Evolutionary conservation across 148 eudicot genomes (phyloP).

Genomic region (Selenicereus undatus): DNA sequence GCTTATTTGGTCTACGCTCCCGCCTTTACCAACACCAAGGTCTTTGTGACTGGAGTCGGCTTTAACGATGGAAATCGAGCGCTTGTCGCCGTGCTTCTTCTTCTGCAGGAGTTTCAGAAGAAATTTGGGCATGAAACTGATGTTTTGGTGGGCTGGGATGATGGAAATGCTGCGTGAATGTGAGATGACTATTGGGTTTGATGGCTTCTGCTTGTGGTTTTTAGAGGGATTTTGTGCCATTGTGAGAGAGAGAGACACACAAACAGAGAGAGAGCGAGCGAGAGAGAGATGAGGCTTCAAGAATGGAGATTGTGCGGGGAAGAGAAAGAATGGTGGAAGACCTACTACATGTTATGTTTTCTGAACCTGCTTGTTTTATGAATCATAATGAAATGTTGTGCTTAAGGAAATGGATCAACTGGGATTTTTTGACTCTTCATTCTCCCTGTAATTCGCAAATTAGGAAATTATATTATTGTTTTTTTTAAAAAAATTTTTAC

Average conservation of each 20-base stretch:
- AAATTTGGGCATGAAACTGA: slow-evolving; percentile 34
- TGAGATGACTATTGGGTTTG: neutral
- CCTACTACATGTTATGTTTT: neutral
- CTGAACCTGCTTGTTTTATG: neutral
- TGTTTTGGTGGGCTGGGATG: slow-evolving; percentile 14
- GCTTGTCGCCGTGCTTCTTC: slow-evolving; percentile 23
- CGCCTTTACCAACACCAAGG: neutral
- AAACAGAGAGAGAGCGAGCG: neutral
- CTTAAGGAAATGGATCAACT: slow-evolving; percentile 12
- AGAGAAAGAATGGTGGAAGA: slow-evolving; percentile 14
- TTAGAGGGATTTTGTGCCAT: slow-evolving; percentile 13
- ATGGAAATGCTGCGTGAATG: slow-evolving; percentile 22
- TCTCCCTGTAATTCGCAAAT: neutral
- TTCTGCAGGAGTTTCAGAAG: slow-evolving; percentile 30
- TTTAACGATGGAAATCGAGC: slow-evolving; percentile 7
- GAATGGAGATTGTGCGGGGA: slow-evolving; percentile 8
- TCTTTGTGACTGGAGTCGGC: neutral
- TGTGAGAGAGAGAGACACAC: neutral
- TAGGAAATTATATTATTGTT: slow-evolving; percentile 10
- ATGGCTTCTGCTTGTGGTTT: slow-evolving; percentile 2
- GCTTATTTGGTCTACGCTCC: neutral
- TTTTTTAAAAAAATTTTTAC: neutral
- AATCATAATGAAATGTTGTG: neutral
- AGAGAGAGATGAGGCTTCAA: slow-evolving; percentile 2
- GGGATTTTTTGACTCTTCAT: slow-evolving; percentile 19